phyloP scores from a whole-genome alignment of 2,329 filamentous ascomycete genomes.

The Zarea fungicola region DNA sequence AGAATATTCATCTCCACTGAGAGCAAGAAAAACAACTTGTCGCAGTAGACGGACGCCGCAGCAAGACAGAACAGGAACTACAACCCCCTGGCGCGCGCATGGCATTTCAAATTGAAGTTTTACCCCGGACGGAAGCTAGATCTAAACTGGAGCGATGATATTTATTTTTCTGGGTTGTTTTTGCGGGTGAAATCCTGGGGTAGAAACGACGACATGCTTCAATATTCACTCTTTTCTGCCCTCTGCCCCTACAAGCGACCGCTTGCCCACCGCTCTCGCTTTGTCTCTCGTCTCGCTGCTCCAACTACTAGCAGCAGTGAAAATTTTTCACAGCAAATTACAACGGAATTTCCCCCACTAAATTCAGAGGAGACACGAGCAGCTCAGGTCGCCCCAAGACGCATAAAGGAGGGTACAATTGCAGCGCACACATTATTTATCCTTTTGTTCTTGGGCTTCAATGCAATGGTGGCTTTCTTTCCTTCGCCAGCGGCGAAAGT shows the following conservation, averaged over 20 bases:
- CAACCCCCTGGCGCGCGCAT: neutral
- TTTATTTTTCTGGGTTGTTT: neutral
- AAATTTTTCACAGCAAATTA: conserved; percentile 1
- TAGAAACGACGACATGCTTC: conserved; percentile 8
- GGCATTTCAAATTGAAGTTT: neutral
- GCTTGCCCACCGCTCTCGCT: neutral
- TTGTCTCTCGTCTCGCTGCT: neutral
- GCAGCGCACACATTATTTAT: no score
- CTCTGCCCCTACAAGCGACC: neutral
- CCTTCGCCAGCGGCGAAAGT: no score
- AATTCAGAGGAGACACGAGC: neutral
- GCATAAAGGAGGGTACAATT: no score
- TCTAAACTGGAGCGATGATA: conserved; percentile 4
- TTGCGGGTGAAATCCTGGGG: conserved; percentile 13
- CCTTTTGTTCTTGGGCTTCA: no score
- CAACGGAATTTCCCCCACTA: no score
- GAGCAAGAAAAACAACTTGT: neutral
- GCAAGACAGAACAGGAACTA: neutral
- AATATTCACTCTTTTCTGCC: neutral
- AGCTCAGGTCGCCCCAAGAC: no score
- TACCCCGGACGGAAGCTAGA: conserved; percentile 14
- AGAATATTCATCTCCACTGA: no score
- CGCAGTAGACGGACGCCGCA: neutral
- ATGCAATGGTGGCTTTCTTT: no score
- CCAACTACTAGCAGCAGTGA: neutral